Conservation (phyloP, 345 rosid genomes). For the Kandelia obovata region DNA sequence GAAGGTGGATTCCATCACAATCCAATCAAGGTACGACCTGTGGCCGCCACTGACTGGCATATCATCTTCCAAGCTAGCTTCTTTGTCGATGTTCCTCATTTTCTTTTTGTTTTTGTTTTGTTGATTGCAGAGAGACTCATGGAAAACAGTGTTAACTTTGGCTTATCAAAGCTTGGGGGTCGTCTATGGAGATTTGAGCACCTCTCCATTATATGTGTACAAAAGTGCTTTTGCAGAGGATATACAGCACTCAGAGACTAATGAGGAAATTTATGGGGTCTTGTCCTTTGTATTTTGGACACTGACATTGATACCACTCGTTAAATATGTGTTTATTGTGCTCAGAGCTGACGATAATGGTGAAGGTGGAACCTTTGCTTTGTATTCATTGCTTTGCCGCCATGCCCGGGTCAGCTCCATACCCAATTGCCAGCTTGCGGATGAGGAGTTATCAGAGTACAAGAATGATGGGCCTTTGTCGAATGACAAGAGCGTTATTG, state of each 20-base stretch:
- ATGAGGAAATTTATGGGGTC: constrained; percentile 46
- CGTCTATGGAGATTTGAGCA: constrained; percentile 44
- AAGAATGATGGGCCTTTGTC: constrained; percentile 22
- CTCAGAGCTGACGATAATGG: constrained; percentile 49
- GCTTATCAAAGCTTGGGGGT: constrained; percentile 31
- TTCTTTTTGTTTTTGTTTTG: background rate
- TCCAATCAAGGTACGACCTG: constrained; percentile 54
- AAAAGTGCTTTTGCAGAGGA: constrained; percentile 44
- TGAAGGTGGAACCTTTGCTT: constrained; percentile 48
- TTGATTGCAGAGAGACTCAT: constrained; percentile 31
- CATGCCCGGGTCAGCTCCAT: constrained; percentile 38
- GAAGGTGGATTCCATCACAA: constrained; percentile 40
- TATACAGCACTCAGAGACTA: constrained; percentile 38
- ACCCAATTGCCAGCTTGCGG: constrained; percentile 43
- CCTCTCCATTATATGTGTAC: constrained; percentile 48
- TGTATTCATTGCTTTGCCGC: constrained; percentile 46
- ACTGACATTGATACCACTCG: constrained; percentile 33
- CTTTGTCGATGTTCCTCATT: constrained; percentile 1
- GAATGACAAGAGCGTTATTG: constrained; percentile 6
- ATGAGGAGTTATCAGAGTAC: constrained; percentile 42
- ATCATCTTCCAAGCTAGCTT: background rate
- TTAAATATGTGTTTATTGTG: constrained; percentile 44
- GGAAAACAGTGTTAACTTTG: constrained; percentile 40
- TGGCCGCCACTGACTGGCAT: background rate
- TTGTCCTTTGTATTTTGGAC: constrained; percentile 48